Conservation (phyloP, 345 rosid genomes). For the Pseudoturritis turrita region DNA sequence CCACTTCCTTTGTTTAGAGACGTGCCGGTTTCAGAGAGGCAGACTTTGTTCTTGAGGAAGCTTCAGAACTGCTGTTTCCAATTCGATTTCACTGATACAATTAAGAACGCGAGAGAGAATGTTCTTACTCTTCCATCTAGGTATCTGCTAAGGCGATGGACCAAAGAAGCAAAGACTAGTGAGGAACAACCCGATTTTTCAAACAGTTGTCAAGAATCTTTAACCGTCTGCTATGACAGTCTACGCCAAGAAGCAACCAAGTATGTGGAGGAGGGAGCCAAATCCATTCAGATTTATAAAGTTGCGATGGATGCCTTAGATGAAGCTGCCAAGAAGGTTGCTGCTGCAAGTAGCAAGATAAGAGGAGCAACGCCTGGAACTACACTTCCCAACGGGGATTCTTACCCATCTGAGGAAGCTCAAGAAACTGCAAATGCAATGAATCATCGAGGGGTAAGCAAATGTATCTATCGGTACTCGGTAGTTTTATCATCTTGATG, state of each 20-base stretch:
- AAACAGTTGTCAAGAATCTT: slow-evolving; percentile 45
- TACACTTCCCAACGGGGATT: slow-evolving; percentile 37
- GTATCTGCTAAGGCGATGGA: slow-evolving; percentile 71
- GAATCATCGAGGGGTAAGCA: slow-evolving; percentile 48
- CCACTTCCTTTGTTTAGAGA: slow-evolving; percentile 69
- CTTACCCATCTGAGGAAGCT: slow-evolving; percentile 36
- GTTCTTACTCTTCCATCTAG: slow-evolving; percentile 68
- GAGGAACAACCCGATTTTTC: slow-evolving; percentile 41
- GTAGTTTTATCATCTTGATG: background rate
- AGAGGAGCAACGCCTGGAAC: slow-evolving; percentile 33
- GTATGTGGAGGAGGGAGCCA: slow-evolving; percentile 81
- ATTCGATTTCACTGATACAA: slow-evolving; percentile 62
- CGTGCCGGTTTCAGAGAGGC: slow-evolving; percentile 59
- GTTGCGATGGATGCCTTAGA: slow-evolving; percentile 70
- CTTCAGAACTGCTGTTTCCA: slow-evolving; percentile 73
- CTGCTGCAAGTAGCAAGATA: slow-evolving; percentile 41
- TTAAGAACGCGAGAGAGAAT: slow-evolving; percentile 59
- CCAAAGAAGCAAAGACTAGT: slow-evolving; percentile 63
- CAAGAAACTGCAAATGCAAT: slow-evolving; percentile 36
- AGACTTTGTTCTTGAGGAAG: slow-evolving; percentile 59
- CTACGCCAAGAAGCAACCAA: slow-evolving; percentile 71
- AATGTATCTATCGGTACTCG: background rate
- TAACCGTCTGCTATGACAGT: slow-evolving; percentile 51
- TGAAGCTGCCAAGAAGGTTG: slow-evolving; percentile 66
- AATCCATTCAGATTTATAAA: slow-evolving; percentile 60